A percentile compares a stretch with the other conserved stretches of the same genome.
These are phyloP conservation scores for Myxozyma sirexii DNA, from an alignment of 805 yeast genomes.

Conservation along the genomic window DNA sequence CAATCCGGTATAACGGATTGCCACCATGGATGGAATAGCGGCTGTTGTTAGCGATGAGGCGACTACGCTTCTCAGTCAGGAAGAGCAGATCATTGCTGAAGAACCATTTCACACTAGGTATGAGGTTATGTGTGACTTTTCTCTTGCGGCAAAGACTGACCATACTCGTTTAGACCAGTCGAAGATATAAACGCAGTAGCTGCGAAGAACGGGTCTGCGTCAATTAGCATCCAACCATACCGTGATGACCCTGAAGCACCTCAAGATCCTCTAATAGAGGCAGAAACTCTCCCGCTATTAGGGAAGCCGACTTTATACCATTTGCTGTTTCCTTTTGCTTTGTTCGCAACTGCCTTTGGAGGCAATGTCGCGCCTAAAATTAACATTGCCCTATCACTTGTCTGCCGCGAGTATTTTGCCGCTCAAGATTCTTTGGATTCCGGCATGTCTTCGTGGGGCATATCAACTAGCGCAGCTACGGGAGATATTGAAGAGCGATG, in stretches of 20 bases:
- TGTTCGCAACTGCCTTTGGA: constrained; percentile 24
- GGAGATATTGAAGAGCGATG: constrained; percentile 24
- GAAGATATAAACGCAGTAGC: constrained; percentile 13
- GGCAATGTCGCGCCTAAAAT: constrained; percentile 30
- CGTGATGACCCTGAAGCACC: constrained; percentile 22
- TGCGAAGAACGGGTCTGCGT: constrained; percentile 9
- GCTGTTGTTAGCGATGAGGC: constrained; percentile 23
- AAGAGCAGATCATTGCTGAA: constrained; percentile 15
- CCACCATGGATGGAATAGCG: constrained; percentile 11
- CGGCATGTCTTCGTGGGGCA: neutral
- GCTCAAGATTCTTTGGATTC: constrained; percentile 5
- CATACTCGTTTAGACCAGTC: constrained; percentile 3
- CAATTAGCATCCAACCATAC: constrained; percentile 11
- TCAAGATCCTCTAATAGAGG: constrained; percentile 5
- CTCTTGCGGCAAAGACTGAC: neutral
- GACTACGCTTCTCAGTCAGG: constrained; percentile 9
- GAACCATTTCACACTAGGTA: constrained; percentile 21
- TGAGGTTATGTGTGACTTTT: no score
- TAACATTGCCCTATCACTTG: constrained; percentile 22
- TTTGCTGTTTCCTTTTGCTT: constrained; percentile 15
- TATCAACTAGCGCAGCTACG: neutral
- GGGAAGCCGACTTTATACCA: constrained; percentile 9
- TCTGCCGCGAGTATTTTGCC: constrained; percentile 25
- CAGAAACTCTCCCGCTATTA: neutral
- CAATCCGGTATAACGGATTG: neutral